Base-by-base conservation (phyloP, 2,329 filamentous ascomycete genomes). In the Botrytis hyacinthi region DNA sequence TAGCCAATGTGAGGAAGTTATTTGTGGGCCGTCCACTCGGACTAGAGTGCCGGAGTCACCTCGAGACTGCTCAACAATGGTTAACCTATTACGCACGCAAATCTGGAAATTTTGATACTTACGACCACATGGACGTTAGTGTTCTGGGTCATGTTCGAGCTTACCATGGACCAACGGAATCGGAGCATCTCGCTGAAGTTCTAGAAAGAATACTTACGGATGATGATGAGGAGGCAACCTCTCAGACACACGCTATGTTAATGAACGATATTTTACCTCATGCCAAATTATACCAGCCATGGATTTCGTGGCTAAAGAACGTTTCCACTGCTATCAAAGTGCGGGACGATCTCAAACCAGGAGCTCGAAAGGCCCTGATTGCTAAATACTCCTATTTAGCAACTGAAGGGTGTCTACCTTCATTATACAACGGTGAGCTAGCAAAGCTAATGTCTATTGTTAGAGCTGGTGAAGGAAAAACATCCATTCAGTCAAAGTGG, bases 241-340 rank as follows among this genome's bases (percentile, higher is more conserved):
- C 37, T 10, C 14, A 44, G 18, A n/a, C 44, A 22, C 29, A 61
- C 20, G 40, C 20, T 2, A 35, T 69, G 5, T 14, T 73, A 9
- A 32, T 18, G 1, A 16, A 73, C 1, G 18, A 69, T 46, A 4
- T 42, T 3, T 37, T 73, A 14, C 63, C 51, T 29, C 40, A 60
- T 61, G 4, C 32, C 1, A 51, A 59, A n/a, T 26, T 22, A 32
- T 61, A 69, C 42, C 60, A 69, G 18, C 10, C 29, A 32, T 68
- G 48, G 40, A 61, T 73, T 26, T 2, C 48, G 16, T 73, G 71
- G 71, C 37, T 73, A 7, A 73, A 59, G 59, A 73, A 73, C 37
- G 26, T 44, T 22, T n/a, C n/a, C 26, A 20, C 22, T 35, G 57
- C 48, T 9, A 69, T 73, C 18, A 69, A 51, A 29, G 54, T n/a